These are phyloP conservation scores for Penicillium expansum DNA, from an alignment of 2,329 filamentous ascomycete species.

Conservation along the genomic window DNA sequence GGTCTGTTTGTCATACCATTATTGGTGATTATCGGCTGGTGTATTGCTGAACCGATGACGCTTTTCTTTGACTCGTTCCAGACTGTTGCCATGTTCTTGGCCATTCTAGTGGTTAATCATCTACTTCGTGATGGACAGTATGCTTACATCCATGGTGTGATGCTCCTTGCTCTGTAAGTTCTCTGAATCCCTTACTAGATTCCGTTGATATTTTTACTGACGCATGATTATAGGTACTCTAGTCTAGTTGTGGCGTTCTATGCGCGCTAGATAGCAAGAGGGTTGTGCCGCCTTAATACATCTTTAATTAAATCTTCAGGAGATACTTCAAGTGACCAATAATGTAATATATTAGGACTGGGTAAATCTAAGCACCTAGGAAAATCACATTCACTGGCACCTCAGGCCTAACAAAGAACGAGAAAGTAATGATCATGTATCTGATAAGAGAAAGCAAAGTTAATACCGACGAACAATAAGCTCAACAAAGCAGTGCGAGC, in stretches of 20 bases:
- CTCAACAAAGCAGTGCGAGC: background rate
- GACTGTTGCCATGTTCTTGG: constrained; percentile 67
- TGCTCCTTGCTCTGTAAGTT: constrained; percentile 53
- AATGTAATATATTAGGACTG: background rate
- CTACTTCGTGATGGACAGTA: constrained; percentile 70
- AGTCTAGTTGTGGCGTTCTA: constrained; percentile 14
- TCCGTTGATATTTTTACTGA: background rate
- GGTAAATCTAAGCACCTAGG: background rate
- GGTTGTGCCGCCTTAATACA: background rate
- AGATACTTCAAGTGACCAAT: background rate
- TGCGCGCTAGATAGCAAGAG: constrained; percentile 1
- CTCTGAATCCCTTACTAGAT: accelerated
- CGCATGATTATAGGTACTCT: constrained; percentile 1
- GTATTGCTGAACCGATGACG: constrained; percentile 65
- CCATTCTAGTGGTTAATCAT: constrained; percentile 65
- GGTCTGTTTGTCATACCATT: constrained; percentile 70
- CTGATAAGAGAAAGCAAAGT: background rate
- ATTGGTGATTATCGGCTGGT: constrained; percentile 71
- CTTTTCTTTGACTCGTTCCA: constrained; percentile 72
- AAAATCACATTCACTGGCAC: constrained; percentile 1
- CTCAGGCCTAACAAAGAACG: constrained; percentile 17
- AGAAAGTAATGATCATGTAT: constrained; percentile 16
- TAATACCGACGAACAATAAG: background rate
- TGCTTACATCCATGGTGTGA: constrained; percentile 73
- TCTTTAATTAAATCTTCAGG: no score